Evolutionary conservation across 202 grass and related monocot genomes (phyloP).

Genomic region (Schoenoplectus tabernaemontani): DNA sequence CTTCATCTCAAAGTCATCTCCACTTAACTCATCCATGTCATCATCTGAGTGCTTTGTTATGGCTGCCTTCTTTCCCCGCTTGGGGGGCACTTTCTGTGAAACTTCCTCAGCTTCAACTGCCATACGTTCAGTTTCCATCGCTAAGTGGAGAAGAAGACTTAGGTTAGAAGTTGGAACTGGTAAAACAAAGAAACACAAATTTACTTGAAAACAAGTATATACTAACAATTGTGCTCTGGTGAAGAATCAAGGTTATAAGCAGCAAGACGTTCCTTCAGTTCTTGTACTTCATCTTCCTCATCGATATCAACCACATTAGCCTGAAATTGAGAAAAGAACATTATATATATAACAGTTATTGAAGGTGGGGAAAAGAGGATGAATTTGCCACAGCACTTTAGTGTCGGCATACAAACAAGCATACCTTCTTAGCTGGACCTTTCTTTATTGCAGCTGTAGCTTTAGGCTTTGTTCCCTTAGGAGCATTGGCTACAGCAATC

Average conservation of each 20-base stretch:
- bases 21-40: conserved; percentile 19
- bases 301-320: conserved; percentile 30
- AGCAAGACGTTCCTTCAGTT: conserved; percentile 47
- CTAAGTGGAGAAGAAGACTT: conserved; percentile 24
- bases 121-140: conserved; percentile 39
- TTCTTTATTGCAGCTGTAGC: conserved; percentile 18
- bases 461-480: conserved; percentile 25
- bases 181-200: conserved; percentile 1
- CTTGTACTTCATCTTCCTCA: conserved; percentile 39
- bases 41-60: neutral
- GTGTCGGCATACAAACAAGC: neutral
- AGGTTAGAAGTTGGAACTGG: neutral
- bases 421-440: conserved; percentile 41
- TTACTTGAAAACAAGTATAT: neutral
- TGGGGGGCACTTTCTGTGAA: conserved; percentile 30
- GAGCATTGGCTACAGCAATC: conserved; percentile 23
- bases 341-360: neutral
- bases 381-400: neutral
- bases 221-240: conserved; percentile 45
- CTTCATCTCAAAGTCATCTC: conserved; percentile 1
- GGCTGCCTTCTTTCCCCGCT: conserved; percentile 34
- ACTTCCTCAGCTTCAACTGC: conserved; percentile 14
- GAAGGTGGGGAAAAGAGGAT: neutral
- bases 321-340: conserved; percentile 27
- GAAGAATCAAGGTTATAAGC: conserved; percentile 44